Evolutionary conservation across 306 rosid species (phyloP).

Genomic region (Abrus precatorius): DNA sequence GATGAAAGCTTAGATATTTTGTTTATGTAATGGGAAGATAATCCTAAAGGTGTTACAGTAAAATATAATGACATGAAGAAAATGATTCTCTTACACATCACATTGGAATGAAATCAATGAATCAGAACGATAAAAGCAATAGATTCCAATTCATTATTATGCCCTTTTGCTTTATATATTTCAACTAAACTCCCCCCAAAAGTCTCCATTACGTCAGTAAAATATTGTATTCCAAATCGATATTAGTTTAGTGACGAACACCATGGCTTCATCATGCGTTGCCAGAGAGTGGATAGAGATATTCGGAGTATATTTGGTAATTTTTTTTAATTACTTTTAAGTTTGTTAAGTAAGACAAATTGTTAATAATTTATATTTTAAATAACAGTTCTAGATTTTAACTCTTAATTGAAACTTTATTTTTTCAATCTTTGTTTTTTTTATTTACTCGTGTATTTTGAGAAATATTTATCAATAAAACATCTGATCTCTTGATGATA

Average conservation of each 20-base stretch:
- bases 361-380: too few species aligned
- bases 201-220: neutral
- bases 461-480: too few species aligned
- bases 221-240: neutral
- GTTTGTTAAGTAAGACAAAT: too few species aligned
- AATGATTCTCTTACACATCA: neutral
- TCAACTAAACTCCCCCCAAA: neutral
- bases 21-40: neutral
- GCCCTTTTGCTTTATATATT: neutral
- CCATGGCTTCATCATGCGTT: neutral
- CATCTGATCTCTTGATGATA: too few species aligned
- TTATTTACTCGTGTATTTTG: too few species aligned
- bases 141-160: neutral
- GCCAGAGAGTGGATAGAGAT: slow-evolving; percentile 30
- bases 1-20: slow-evolving; percentile 30
- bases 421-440: too few species aligned
- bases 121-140: neutral
- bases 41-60: slow-evolving; percentile 3
- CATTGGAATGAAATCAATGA: slow-evolving; percentile 11
- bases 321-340: too few species aligned
- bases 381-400: too few species aligned
- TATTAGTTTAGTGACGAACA: neutral
- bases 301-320: slow-evolving; percentile 5
- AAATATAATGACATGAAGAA: neutral
- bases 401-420: too few species aligned